These are phyloP conservation scores for Venturia aucupariae DNA, from an alignment of 2,329 filamentous ascomycete genomes.

Conservation along the genomic window DNA sequence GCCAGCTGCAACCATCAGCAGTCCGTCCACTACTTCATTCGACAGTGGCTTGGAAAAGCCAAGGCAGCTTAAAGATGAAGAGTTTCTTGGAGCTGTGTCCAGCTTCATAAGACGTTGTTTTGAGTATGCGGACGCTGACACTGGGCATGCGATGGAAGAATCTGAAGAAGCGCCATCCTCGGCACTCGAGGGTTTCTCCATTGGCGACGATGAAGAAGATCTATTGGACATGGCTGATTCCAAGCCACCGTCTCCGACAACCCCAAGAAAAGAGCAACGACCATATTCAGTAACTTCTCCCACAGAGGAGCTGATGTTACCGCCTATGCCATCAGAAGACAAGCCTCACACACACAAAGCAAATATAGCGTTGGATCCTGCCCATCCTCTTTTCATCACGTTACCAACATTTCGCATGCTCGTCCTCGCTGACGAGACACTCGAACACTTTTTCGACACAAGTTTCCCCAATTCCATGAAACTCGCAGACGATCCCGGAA, in stretches of 20 bases:
- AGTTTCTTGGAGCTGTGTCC: constrained; percentile 85
- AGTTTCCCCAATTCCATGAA: constrained; percentile 92
- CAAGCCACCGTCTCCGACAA: constrained; percentile 23
- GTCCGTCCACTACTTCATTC: not conserved
- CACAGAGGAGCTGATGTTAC: constrained; percentile 22
- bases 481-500: constrained; percentile 57
- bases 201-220: constrained; percentile 61
- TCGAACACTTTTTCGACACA: constrained; percentile 95
- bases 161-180: constrained; percentile 20
- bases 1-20: constrained; percentile 36
- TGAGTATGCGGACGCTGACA: constrained; percentile 93
- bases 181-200: constrained; percentile 55
- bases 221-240: constrained; percentile 51
- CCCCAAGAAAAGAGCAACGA: constrained; percentile 17
- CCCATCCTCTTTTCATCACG: constrained; percentile 89
- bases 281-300: constrained; percentile 20
- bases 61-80: constrained; percentile 55
- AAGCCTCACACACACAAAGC: constrained; percentile 66
- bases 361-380: constrained; percentile 84
- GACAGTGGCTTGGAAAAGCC: not conserved
- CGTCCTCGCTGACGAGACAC: constrained; percentile 84
- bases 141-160: constrained; percentile 27
- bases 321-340: constrained; percentile 27
- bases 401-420: constrained; percentile 98
- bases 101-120: constrained; percentile 95